Conservation (phyloP, 805 yeast species). For the Hanseniaspora lachancei region DNA sequence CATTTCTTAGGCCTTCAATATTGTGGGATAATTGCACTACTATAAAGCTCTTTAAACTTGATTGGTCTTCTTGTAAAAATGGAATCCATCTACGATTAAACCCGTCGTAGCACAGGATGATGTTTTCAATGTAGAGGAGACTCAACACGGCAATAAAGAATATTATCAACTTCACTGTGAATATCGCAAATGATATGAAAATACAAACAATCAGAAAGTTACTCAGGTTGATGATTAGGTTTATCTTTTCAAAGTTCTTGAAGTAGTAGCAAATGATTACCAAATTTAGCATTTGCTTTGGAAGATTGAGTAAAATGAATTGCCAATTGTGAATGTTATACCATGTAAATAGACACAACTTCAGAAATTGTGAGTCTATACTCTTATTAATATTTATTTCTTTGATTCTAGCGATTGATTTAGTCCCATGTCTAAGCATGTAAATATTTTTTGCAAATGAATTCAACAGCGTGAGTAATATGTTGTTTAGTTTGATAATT, state of each 20-base stretch:
- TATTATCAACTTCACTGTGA: background rate
- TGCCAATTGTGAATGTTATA: conserved; percentile 8
- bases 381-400: background rate
- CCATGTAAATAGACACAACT: conserved; percentile 7
- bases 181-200: background rate
- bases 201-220: background rate
- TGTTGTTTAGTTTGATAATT: background rate
- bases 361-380: background rate
- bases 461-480: background rate
- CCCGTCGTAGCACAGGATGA: background rate
- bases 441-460: conserved; percentile 5
- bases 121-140: conserved; percentile 3
- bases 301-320: background rate
- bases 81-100: conserved; percentile 9
- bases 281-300: background rate
- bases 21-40: background rate
- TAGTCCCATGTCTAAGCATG: background rate
- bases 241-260: background rate
- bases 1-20: background rate
- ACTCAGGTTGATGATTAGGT: background rate
- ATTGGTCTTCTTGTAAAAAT: background rate
- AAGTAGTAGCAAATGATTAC: background rate
- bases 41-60: background rate
- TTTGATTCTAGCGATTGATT: background rate
- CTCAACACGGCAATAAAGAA: background rate